These are phyloP conservation scores for Coniophora puteana DNA, from an alignment of 1,284 basidiomycete species.

Conservation along the genomic window DNA sequence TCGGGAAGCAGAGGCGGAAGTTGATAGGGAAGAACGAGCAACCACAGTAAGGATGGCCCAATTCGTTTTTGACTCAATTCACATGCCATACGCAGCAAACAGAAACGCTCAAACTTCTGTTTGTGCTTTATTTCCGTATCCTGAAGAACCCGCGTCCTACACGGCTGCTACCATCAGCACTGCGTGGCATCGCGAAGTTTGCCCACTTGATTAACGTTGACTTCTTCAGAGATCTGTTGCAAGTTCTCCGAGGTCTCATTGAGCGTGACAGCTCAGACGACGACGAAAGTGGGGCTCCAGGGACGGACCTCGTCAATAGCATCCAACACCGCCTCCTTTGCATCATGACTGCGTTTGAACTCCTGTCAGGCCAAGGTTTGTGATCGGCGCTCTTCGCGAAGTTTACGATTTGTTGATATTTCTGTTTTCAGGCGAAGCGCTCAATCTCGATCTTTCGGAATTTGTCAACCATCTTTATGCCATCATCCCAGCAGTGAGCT, in stretches of 20 bases:
- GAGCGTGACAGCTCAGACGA: constrained; percentile 40
- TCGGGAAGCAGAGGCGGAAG: constrained; percentile 91
- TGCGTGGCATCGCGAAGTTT: constrained; percentile 91
- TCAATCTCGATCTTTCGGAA: constrained; percentile 93
- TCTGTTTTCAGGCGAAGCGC: constrained; percentile 71
- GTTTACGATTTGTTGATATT: constrained; percentile 12
- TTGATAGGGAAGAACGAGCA: constrained; percentile 90
- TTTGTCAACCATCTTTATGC: constrained; percentile 81
- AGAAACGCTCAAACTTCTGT: constrained; percentile 96
- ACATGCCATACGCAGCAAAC: constrained; percentile 66
- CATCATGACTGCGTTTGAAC: constrained; percentile 94
- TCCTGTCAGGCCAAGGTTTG: constrained; percentile 91
- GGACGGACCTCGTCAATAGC: constrained; percentile 23
- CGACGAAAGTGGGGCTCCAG: constrained; percentile 38
- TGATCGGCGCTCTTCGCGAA: constrained; percentile 14
- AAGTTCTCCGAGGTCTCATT: constrained; percentile 82
- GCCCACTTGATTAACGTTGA: constrained; percentile 98
- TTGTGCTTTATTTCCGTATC: constrained; percentile 96
- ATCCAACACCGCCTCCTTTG: constrained; percentile 76
- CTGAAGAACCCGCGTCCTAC: constrained; percentile 86
- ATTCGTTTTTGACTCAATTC: constrained; percentile 7
- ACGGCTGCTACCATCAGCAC: constrained; percentile 81
- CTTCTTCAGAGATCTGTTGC: constrained; percentile 95
- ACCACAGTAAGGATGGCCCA: constrained; percentile 55
- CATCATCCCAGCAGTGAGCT: constrained; percentile 58